A percentile compares a stretch with the other conserved stretches of the same genome.
These are phyloP conservation scores for Cyberlindnera euphorbiiphila DNA, from an alignment of 805 yeast genomes.

Conservation along the genomic window DNA sequence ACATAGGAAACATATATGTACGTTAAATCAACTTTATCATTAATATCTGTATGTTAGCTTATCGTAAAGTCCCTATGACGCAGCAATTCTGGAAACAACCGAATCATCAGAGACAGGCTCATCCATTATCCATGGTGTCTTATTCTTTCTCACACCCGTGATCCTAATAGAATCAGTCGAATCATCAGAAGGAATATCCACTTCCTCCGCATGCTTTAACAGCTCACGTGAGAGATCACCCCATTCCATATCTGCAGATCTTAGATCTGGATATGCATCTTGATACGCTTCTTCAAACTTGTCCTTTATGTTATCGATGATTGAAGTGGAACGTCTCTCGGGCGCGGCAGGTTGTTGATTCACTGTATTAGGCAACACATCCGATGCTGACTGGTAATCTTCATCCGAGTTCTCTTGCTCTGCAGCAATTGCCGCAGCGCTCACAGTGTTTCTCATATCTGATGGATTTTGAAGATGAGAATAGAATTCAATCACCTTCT, in stretches of 20 bases:
- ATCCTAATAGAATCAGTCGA: too few species aligned
- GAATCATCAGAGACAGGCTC: conserved; percentile 6
- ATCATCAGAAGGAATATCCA: too few species aligned
- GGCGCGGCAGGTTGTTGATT: too few species aligned
- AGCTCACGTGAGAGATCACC: too few species aligned
- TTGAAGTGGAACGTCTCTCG: neutral
- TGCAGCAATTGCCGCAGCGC: too few species aligned
- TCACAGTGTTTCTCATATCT: conserved; percentile 28
- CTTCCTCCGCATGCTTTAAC: too few species aligned
- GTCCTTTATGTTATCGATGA: neutral
- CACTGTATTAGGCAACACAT: neutral
- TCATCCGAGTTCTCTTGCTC: neutral
- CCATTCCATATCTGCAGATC: neutral
- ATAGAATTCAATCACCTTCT: conserved; percentile 70
- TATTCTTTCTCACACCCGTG: too few species aligned
- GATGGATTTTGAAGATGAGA: conserved; percentile 3
- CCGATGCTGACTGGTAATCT: conserved; percentile 1
- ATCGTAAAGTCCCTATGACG: neutral
- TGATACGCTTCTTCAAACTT: neutral
- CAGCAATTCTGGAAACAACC: conserved; percentile 5
- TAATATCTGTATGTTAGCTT: neutral
- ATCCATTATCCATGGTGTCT: neutral
- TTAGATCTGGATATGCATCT: neutral
- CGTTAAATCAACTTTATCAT: too few species aligned
- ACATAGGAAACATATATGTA: neutral